phyloP scores from a whole-genome alignment of 73 alveolate genomes.

The Tetrahymena borealis region DNA sequence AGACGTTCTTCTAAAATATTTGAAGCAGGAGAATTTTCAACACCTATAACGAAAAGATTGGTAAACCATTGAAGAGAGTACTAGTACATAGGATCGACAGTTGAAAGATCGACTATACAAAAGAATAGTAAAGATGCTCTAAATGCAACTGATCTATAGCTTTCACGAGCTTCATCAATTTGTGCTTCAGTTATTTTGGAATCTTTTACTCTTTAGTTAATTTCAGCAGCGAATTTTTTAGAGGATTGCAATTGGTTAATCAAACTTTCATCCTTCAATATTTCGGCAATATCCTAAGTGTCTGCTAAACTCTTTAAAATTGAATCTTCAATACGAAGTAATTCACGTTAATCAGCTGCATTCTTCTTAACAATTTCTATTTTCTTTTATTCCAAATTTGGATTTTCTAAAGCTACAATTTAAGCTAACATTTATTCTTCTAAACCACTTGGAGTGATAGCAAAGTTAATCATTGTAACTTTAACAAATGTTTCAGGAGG shows the following conservation, averaged over 20 bases:
- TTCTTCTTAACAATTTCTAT: slow-evolving; percentile 59
- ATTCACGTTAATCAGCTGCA: slow-evolving; percentile 69
- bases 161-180: slow-evolving; percentile 93
- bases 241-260: slow-evolving; percentile 84
- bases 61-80: slow-evolving; percentile 89
- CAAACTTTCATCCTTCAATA: slow-evolving; percentile 83
- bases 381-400: slow-evolving; percentile 74
- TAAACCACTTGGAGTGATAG: slow-evolving; percentile 99
- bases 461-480: slow-evolving; percentile 98
- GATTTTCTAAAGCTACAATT: slow-evolving; percentile 96
- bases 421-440: slow-evolving; percentile 99
- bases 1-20: slow-evolving; percentile 80
- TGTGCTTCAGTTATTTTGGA: slow-evolving; percentile 95
- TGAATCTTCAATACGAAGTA: slow-evolving; percentile 94
- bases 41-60: slow-evolving; percentile 78
- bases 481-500: slow-evolving; percentile 97
- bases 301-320: slow-evolving; percentile 90
- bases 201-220: slow-evolving; percentile 85
- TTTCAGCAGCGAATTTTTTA: slow-evolving; percentile 90
- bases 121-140: slow-evolving; percentile 97
- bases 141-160: slow-evolving; percentile 98
- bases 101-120: slow-evolving; percentile 96
- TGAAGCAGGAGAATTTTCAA: slow-evolving; percentile 73
- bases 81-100: slow-evolving; percentile 97
- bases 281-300: slow-evolving; percentile 86